phyloP scores from a whole-genome alignment of 192 early-diverging fungal species.

The Backusella liffmaniae region DNA sequence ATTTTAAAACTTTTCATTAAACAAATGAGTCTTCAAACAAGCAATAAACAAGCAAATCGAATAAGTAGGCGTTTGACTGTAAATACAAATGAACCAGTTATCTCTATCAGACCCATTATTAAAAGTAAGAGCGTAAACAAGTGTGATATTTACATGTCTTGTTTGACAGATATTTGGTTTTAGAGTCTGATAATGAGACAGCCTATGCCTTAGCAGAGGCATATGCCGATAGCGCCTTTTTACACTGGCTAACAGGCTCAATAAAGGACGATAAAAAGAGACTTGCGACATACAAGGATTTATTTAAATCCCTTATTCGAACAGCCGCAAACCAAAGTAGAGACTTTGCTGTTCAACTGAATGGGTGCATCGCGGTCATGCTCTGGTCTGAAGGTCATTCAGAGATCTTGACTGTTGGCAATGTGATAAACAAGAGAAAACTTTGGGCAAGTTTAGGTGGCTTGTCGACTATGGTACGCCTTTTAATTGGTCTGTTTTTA shows the following conservation, averaged over 20 bases:
- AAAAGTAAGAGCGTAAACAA: constrained; percentile 11
- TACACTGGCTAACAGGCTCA: constrained; percentile 16
- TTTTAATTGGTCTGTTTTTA: not conserved
- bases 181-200: constrained; percentile 21
- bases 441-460: not conserved
- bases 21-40: not conserved
- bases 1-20: not conserved
- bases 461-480: not conserved
- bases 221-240: constrained; percentile 12
- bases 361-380: constrained; percentile 26
- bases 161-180: not conserved
- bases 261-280: constrained; percentile 14
- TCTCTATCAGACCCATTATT: constrained; percentile 19
- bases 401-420: constrained; percentile 9
- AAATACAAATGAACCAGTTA: constrained; percentile 3
- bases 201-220: constrained; percentile 20
- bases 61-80: constrained; percentile 21
- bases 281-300: not conserved
- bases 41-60: constrained; percentile 8
- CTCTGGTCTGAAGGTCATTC: constrained; percentile 23
- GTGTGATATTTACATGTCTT: not conserved
- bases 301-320: constrained; percentile 18
- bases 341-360: constrained; percentile 26
- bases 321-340: constrained; percentile 3
- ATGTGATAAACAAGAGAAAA: constrained; percentile 1